Evolutionary conservation across 805 yeast species (phyloP).

Genomic region (Starmerella etchellsii): DNA sequence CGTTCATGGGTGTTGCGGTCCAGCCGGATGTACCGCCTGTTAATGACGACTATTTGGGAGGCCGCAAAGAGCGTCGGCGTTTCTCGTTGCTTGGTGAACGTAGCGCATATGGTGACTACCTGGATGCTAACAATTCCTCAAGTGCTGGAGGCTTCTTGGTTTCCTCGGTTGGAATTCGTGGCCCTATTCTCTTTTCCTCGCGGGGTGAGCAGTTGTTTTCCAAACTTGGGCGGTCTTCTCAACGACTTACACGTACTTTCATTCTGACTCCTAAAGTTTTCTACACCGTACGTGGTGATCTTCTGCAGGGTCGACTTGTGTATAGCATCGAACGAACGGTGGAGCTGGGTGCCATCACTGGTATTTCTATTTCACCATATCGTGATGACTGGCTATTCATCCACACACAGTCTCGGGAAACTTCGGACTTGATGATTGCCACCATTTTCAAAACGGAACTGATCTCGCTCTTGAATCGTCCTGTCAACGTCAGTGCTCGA

Average conservation of each 20-base stretch:
- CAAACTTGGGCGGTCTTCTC: conserved; percentile 87
- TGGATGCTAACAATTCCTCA: conserved; percentile 67
- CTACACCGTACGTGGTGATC: conserved; percentile 59
- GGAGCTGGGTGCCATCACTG: conserved; percentile 45
- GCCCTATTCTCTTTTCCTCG: conserved; percentile 59
- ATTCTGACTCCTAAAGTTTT: conserved; percentile 51
- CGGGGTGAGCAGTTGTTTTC: conserved; percentile 71
- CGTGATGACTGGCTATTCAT: conserved; percentile 92
- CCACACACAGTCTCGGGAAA: conserved; percentile 35
- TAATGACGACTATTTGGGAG: conserved; percentile 33
- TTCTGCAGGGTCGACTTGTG: conserved; percentile 47
- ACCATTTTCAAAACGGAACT: conserved; percentile 82
- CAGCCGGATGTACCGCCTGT: conserved; percentile 45
- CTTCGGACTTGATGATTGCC: conserved; percentile 71
- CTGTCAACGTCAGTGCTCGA: conserved; percentile 54
- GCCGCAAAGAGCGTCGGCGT: conserved; percentile 78
- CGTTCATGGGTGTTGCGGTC: conserved; percentile 70
- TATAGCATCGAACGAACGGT: conserved; percentile 53
- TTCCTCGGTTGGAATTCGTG: conserved; percentile 56
- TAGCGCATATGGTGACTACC: conserved; percentile 86
- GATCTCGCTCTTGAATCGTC: conserved; percentile 34
- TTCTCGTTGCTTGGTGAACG: conserved; percentile 79
- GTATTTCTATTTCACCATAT: conserved; percentile 54
- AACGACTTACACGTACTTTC: conserved; percentile 58
- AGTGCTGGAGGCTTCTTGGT: conserved; percentile 66